These are phyloP conservation scores for Oryza coarctata DNA, from an alignment of 176 grass and related monocot species.

Conservation along the genomic window DNA sequence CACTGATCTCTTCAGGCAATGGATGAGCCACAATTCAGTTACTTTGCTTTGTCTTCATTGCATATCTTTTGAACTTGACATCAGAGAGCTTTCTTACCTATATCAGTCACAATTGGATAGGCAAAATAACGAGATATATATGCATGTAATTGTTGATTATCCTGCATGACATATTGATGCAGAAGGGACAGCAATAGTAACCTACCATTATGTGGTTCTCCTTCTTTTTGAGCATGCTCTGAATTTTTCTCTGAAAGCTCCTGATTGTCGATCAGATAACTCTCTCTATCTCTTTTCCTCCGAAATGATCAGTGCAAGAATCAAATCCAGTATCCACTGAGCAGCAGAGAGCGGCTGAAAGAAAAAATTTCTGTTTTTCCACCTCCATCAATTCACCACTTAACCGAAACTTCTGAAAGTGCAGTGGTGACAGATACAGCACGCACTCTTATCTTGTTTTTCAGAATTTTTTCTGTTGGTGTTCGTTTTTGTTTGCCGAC, in stretches of 20 bases:
- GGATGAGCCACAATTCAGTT: background rate
- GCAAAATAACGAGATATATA: background rate
- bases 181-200: background rate
- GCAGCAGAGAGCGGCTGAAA: constrained; percentile 25
- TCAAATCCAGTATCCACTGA: constrained; percentile 39
- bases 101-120: background rate
- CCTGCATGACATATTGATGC: background rate
- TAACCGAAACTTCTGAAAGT: constrained; percentile 26
- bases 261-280: constrained; percentile 8
- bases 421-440: constrained; percentile 43
- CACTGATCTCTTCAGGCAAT: background rate
- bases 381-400: constrained; percentile 32
- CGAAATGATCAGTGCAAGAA: constrained; percentile 37
- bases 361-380: constrained; percentile 27
- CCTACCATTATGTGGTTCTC: background rate
- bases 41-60: background rate
- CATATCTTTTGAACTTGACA: constrained; percentile 7
- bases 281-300: constrained; percentile 14
- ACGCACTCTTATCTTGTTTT: background rate
- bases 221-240: constrained; percentile 1
- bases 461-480: background rate
- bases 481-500: constrained; percentile 29
- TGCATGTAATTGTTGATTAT: background rate
- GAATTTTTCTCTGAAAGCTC: constrained; percentile 6
- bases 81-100: background rate